These are phyloP conservation scores for Phascolomyces articulosus DNA, from an alignment of 371 early-diverging fungal genomes.

Conservation along the genomic window DNA sequence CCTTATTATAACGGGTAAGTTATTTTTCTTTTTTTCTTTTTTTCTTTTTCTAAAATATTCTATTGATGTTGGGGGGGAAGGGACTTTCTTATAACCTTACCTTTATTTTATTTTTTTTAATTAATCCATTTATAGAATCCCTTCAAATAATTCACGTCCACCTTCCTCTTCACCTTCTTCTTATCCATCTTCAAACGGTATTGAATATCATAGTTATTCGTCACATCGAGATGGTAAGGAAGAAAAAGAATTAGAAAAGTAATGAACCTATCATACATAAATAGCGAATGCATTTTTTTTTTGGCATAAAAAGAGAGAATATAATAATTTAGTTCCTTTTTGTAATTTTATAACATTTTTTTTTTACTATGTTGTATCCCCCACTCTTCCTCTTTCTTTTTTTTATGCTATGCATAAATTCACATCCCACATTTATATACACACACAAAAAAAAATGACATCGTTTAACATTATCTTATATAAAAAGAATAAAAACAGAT, in stretches of 20 bases:
- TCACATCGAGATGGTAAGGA: neutral
- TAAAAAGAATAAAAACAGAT: too few relatives aligned
- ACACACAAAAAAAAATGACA: too few relatives aligned
- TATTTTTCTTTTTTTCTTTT: neutral
- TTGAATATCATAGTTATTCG: neutral
- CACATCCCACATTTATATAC: too few relatives aligned
- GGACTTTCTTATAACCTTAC: neutral
- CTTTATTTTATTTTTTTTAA: neutral
- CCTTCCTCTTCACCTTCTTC: slow-evolving; percentile 2
- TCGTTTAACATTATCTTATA: too few relatives aligned
- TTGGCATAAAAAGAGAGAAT: too few relatives aligned
- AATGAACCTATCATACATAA: neutral
- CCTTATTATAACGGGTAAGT: slow-evolving; percentile 11
- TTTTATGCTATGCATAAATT: neutral
- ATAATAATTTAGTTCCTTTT: too few relatives aligned
- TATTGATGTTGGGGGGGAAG: neutral
- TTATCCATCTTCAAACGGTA: neutral
- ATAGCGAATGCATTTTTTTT: too few relatives aligned
- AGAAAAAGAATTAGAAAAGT: neutral
- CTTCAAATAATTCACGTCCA: neutral
- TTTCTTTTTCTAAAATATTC: neutral
- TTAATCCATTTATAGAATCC: neutral
- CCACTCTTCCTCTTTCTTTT: neutral
- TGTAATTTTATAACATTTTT: neutral
- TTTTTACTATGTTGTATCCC: neutral